phyloP scores from a whole-genome alignment of 441 rosid species.

The Eutrema salsugineum region DNA sequence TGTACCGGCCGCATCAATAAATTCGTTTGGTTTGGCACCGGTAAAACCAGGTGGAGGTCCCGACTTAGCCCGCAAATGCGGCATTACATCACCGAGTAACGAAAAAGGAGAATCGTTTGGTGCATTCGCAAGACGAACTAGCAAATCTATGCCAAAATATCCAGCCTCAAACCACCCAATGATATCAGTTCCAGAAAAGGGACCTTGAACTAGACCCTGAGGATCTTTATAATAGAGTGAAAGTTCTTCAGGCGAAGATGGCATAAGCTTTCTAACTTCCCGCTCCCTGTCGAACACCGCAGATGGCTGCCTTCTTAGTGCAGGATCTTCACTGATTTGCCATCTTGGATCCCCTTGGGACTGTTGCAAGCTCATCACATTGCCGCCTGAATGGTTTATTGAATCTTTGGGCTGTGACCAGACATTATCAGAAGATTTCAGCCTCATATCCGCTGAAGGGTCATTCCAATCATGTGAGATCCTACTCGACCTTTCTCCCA shows the following conservation, averaged over 20 bases:
- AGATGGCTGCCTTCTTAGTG: slow-evolving; percentile 65
- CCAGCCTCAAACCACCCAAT: slow-evolving; percentile 99
- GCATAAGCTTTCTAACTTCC: slow-evolving; percentile 58
- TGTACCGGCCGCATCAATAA: slow-evolving; percentile 44
- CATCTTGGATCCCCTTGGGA: slow-evolving; percentile 62
- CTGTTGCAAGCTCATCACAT: slow-evolving; percentile 40
- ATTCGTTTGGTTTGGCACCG: slow-evolving; percentile 62
- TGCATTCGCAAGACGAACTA: slow-evolving; percentile 66
- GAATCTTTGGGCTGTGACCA: slow-evolving; percentile 56
- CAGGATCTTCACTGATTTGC: slow-evolving; percentile 57
- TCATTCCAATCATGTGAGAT: slow-evolving; percentile 53
- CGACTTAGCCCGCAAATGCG: slow-evolving; percentile 93
- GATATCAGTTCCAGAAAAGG: slow-evolving; percentile 85
- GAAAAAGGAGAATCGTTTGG: slow-evolving; percentile 72
- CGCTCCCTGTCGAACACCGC: slow-evolving; percentile 60
- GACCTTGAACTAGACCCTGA: slow-evolving; percentile 96
- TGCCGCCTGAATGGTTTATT: slow-evolving; percentile 43
- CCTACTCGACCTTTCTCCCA: slow-evolving; percentile 45
- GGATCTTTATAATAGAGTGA: slow-evolving; percentile 87
- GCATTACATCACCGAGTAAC: slow-evolving; percentile 96
- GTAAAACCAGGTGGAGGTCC: slow-evolving; percentile 97
- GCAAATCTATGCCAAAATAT: slow-evolving; percentile 93
- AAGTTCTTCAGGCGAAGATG: slow-evolving; percentile 72
- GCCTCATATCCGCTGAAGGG: slow-evolving; percentile 42
- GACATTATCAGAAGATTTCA: slow-evolving; percentile 43